Percentiles rank a stretch among this genome's conserved stretches.
Conservation (phyloP, 306 rosid species). For the Trifolium pratense region DNA sequence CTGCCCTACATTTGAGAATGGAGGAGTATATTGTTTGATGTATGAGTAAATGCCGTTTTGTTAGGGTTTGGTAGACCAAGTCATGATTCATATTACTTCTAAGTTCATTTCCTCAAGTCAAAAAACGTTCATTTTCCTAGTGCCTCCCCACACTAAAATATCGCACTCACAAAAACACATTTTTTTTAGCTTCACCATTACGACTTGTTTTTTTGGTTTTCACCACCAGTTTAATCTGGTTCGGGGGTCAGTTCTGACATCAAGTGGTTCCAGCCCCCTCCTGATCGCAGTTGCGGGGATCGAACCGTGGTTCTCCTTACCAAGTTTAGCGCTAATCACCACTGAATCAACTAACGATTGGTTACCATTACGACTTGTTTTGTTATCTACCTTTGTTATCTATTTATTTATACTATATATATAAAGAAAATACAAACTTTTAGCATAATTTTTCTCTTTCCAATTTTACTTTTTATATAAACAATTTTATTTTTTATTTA, state of each 20-base stretch:
- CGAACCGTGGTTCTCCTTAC: too few species aligned
- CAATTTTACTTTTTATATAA: too few species aligned
- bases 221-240: too few species aligned
- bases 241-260: too few species aligned
- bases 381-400: neutral
- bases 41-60: slow-evolving; percentile 71
- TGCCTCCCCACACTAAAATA: slow-evolving; percentile 30
- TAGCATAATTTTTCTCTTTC: too few species aligned
- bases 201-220: neutral
- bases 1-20: slow-evolving; percentile 54
- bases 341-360: too few species aligned
- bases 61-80: slow-evolving; percentile 76
- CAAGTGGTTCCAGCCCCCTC: too few species aligned
- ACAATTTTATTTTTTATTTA: too few species aligned
- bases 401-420: too few species aligned
- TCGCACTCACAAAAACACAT: neutral
- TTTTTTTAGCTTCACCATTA: neutral
- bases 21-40: slow-evolving; percentile 57
- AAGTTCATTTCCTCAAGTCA: neutral
- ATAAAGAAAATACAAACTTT: too few species aligned
- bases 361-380: neutral
- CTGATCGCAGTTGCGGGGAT: too few species aligned
- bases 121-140: neutral
- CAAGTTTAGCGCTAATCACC: too few species aligned
- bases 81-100: slow-evolving; percentile 48